Evolutionary conservation across 257 asterid species (phyloP).

Genomic region (Thymus quinquecostatus): DNA sequence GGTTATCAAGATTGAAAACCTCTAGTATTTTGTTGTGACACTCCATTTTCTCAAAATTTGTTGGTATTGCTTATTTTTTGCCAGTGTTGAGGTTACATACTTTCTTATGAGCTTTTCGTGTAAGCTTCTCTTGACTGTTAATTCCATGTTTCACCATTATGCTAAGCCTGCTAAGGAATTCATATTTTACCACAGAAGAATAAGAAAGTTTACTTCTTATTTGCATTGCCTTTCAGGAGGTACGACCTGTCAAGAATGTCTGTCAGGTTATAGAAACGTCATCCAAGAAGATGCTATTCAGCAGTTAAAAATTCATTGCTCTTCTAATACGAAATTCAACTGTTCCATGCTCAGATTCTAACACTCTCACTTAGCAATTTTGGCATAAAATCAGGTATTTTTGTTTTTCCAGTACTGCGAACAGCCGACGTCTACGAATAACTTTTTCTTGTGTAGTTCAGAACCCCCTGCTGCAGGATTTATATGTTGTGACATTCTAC

Average conservation of each 20-base stretch:
- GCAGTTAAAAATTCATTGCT: neutral
- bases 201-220: neutral
- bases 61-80: neutral
- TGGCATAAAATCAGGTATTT: constrained; percentile 15
- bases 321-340: too few relatives aligned
- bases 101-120: neutral
- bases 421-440: constrained; percentile 1
- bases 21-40: constrained; percentile 1
- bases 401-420: constrained; percentile 7
- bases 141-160: constrained; percentile 11
- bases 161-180: constrained; percentile 15
- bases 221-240: constrained; percentile 67
- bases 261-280: constrained; percentile 67
- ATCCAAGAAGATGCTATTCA: constrained; percentile 53
- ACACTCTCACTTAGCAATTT: constrained; percentile 19
- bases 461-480: neutral
- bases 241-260: constrained; percentile 84
- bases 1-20: constrained; percentile 10
- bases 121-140: constrained; percentile 14
- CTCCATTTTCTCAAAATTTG: constrained; percentile 27
- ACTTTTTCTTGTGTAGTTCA: neutral
- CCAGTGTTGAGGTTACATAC: constrained; percentile 4
- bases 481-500: constrained; percentile 9
- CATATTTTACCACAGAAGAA: neutral
- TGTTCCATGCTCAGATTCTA: too few relatives aligned